These are phyloP conservation scores for Astrothelium subdiscretum DNA, from an alignment of 495 filamentous ascomycete species.

Conservation along the genomic window DNA sequence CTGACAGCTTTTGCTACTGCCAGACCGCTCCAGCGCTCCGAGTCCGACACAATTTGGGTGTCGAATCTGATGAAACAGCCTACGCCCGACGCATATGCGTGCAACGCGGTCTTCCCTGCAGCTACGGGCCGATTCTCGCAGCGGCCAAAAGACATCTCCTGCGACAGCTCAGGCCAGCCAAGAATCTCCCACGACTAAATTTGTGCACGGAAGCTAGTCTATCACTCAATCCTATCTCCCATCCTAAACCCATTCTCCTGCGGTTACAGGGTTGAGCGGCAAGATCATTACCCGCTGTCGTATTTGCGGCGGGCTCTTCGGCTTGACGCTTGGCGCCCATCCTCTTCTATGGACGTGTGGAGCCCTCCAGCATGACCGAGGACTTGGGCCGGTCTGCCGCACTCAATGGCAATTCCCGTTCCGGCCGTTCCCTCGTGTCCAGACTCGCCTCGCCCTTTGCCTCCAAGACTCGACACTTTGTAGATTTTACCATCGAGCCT, in stretches of 20 bases:
- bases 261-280: not conserved
- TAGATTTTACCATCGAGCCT: slow-evolving; percentile 70
- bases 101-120: not conserved
- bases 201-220: not conserved
- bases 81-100: not conserved
- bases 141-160: not conserved
- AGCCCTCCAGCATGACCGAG: slow-evolving; percentile 26
- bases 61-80: not conserved
- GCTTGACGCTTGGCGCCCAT: not conserved
- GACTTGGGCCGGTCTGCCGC: slow-evolving; percentile 17
- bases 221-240: not conserved
- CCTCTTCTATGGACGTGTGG: slow-evolving; percentile 3
- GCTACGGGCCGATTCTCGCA: not conserved
- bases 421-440: slow-evolving; percentile 39
- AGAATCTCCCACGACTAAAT: not conserved
- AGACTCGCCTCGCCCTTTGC: slow-evolving; percentile 50
- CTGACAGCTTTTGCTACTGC: not conserved
- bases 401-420: slow-evolving; percentile 9
- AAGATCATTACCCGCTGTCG: not conserved
- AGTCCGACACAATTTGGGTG: not conserved
- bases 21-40: not conserved
- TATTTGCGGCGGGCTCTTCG: not conserved
- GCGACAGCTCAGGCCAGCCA: not conserved
- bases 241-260: not conserved
- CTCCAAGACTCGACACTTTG: slow-evolving; percentile 57